These are phyloP conservation scores for Chenopodium quinoa DNA, from an alignment of 148 eudicot genomes.

Conservation along the genomic window DNA sequence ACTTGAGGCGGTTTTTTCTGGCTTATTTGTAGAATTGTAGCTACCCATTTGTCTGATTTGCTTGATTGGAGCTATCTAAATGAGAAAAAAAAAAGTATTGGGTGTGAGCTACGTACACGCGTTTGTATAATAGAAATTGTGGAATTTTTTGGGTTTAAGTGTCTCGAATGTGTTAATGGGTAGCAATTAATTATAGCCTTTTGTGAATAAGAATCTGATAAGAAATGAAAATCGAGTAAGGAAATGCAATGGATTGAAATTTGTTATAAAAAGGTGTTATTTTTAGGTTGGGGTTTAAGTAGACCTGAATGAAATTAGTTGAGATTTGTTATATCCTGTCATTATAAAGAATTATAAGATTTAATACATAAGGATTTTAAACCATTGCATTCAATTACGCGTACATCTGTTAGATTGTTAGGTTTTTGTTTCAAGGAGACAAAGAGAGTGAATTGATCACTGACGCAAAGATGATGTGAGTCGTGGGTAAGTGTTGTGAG, in stretches of 20 bases:
- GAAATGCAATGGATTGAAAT: neutral
- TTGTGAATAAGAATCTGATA: no score
- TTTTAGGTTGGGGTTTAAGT: no score
- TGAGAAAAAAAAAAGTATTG: neutral
- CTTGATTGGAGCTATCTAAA: no score
- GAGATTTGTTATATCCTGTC: neutral
- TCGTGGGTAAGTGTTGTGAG: neutral
- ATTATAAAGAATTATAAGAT: neutral
- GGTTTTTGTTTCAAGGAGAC: neutral
- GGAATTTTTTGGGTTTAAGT: neutral
- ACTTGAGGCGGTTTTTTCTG: no score
- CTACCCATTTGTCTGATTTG: no score
- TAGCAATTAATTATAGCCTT: no score
- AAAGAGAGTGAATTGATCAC: constrained; percentile 16
- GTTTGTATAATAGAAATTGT: neutral
- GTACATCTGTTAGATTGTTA: no score
- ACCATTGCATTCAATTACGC: no score
- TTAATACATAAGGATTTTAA: no score
- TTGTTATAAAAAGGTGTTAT: no score
- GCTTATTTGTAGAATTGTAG: no score
- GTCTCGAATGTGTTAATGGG: neutral
- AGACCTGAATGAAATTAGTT: no score
- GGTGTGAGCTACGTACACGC: neutral
- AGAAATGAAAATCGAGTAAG: neutral
- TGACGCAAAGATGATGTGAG: constrained; percentile 16